Percentiles rank a stretch among this genome's conserved stretches.
Evolutionary conservation across 1,139 yeast species (phyloP).

Genomic region (Magnusiomyces tetraspermus): DNA sequence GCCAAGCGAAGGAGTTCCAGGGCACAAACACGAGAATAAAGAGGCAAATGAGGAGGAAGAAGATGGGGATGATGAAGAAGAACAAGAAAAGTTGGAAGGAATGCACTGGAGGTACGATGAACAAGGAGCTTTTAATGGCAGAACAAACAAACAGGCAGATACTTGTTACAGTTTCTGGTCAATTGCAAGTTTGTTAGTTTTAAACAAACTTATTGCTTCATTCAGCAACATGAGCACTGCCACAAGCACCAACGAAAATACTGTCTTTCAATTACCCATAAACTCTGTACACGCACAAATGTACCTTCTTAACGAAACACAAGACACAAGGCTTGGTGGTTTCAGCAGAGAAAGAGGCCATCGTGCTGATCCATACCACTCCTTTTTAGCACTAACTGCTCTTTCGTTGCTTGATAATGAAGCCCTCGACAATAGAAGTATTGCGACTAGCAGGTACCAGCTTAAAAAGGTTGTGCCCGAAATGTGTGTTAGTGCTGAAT

Average conservation of each 20-base stretch:
- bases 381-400: slow-evolving; percentile 34
- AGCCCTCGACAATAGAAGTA: neutral
- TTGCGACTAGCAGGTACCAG: neutral
- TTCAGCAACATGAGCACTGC: too few relatives aligned
- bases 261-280: slow-evolving; percentile 26
- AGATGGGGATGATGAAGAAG: slow-evolving; percentile 18
- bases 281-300: slow-evolving; percentile 34
- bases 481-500: neutral
- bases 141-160: slow-evolving; percentile 76
- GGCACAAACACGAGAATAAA: slow-evolving; percentile 1
- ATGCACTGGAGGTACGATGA: slow-evolving; percentile 36
- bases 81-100: slow-evolving; percentile 33
- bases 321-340: slow-evolving; percentile 65
- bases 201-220: slow-evolving; percentile 24
- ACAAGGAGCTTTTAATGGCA: slow-evolving; percentile 78
- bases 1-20: slow-evolving; percentile 10
- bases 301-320: slow-evolving; percentile 53
- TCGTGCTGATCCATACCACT: slow-evolving; percentile 45
- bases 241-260: too few relatives aligned
- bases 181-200: slow-evolving; percentile 46
- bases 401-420: slow-evolving; percentile 23
- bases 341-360: slow-evolving; percentile 58
- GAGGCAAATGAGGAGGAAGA: neutral
- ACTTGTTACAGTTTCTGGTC: slow-evolving; percentile 94
- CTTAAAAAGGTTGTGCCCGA: neutral